These are phyloP conservation scores for Peterozyma xylosa DNA, from an alignment of 805 yeast species.

Conservation along the genomic window DNA sequence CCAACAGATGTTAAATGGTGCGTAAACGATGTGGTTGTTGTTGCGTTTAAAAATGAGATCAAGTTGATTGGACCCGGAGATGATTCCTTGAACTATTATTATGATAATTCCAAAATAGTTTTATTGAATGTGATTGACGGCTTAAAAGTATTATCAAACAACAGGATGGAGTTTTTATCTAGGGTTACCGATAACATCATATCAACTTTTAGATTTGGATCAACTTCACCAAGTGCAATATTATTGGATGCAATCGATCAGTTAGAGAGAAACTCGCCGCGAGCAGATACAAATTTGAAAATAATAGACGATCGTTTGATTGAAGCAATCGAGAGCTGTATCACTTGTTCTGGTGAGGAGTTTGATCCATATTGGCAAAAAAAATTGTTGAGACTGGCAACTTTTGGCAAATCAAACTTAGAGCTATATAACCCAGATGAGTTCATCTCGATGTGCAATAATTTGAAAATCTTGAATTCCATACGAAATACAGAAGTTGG, in stretches of 20 bases:
- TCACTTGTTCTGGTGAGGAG: conserved; percentile 71
- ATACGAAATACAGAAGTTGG: conserved; percentile 62
- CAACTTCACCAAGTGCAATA: conserved; percentile 76
- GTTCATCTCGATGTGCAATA: conserved; percentile 57
- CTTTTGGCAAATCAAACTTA: conserved; percentile 71
- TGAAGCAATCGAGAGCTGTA: conserved; percentile 63
- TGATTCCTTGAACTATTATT: conserved; percentile 46
- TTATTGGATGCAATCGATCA: conserved; percentile 71
- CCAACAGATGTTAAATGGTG: conserved; percentile 69
- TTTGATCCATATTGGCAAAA: conserved; percentile 78
- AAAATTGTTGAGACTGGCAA: conserved; percentile 67
- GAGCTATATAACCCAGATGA: conserved; percentile 49
- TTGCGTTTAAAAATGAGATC: conserved; percentile 53
- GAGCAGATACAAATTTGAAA: conserved; percentile 70
- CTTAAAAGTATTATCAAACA: conserved; percentile 51
- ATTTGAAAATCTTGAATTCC: conserved; percentile 61
- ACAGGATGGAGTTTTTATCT: conserved; percentile 51
- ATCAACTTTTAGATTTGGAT: conserved; percentile 73
- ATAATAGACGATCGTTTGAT: conserved; percentile 39
- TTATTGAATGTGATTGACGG: conserved; percentile 62
- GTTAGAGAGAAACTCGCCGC: conserved; percentile 61
- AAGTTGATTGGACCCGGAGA: conserved; percentile 67
- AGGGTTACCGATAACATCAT: conserved; percentile 52
- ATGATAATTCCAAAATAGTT: conserved; percentile 27
- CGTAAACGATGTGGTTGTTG: conserved; percentile 71